A percentile compares a stretch with the other conserved stretches of the same genome.
phyloP scores from a whole-genome alignment of 2,329 filamentous ascomycete genomes.

The Teratosphaeria zuluensis region DNA sequence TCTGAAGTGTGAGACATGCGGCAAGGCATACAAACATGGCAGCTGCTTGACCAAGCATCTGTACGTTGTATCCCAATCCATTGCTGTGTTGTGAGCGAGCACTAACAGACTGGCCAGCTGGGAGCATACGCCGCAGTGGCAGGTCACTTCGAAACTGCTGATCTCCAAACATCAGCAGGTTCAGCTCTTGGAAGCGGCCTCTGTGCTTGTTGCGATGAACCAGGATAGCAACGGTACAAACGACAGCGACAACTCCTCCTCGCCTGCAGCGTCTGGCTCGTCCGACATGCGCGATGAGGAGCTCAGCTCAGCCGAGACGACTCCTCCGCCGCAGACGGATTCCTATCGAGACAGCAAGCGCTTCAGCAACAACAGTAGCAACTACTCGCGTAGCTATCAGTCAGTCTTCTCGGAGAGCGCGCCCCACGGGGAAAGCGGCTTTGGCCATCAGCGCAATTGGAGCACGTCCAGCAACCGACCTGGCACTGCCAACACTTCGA shows the following conservation, averaged over 20 bases:
- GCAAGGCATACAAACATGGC: slow-evolving; percentile 99
- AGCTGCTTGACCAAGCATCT: slow-evolving; percentile 99
- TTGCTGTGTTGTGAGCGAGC: background rate
- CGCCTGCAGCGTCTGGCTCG: slow-evolving; percentile 69
- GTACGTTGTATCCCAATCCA: slow-evolving; percentile 52
- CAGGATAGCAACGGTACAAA: slow-evolving; percentile 53
- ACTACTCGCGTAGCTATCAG: slow-evolving; percentile 68
- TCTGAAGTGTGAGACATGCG: slow-evolving; percentile 93
- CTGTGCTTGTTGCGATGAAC: slow-evolving; percentile 91
- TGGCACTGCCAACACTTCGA: slow-evolving; percentile 54
- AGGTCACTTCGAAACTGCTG: slow-evolving; percentile 89
- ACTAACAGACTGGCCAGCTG: slow-evolving; percentile 51
- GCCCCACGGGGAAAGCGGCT: slow-evolving; percentile 44
- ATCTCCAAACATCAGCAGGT: slow-evolving; percentile 99
- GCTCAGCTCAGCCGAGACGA: slow-evolving; percentile 82
- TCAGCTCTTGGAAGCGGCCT: slow-evolving; percentile 89
- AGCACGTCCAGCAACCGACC: slow-evolving; percentile 65
- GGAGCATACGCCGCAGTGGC: slow-evolving; percentile 99
- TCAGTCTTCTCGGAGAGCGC: slow-evolving; percentile 52
- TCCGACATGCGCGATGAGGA: slow-evolving; percentile 65
- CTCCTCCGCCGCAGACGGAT: slow-evolving; percentile 72
- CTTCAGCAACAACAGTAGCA: slow-evolving; percentile 39
- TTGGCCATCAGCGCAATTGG: slow-evolving; percentile 57
- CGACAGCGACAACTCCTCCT: slow-evolving; percentile 75
- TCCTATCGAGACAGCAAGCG: slow-evolving; percentile 34